Base-by-base conservation (phyloP, 148 eudicot genomes). In the Linanthus parryae region DNA sequence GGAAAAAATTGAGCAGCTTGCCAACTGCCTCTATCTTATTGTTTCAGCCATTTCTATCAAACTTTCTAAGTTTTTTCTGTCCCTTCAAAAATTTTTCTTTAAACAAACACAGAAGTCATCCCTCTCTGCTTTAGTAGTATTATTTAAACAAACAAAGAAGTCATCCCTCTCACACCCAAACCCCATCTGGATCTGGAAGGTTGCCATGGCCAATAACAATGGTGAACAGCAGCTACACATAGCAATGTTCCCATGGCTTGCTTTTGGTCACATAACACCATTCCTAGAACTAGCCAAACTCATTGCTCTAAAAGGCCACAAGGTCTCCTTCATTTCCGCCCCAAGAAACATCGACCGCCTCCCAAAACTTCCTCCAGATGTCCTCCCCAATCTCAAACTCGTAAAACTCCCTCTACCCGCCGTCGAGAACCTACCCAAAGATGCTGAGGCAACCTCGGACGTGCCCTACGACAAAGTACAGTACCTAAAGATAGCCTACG, bases 181-280 rank as follows among this genome's bases (percentile, higher is more conserved):
- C n/a, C n/a, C n/a, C n/a, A n/a, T n/a, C n/a, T n/a, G n/a, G n/a
- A n/a, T n/a, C n/a, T n/a, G n/a, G n/a, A n/a, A n/a, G n/a, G n/a
- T n/a, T n/a, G n/a, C n/a, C n/a, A n/a, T n/a, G n/a, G n/a, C n/a
- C n/a, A n/a, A n/a, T 9, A 2, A 34, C 14, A 20, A 35, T 0
- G 24, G 49, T 12, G 22, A 48, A 7, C 50, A 55, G 1, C 61
- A 64, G 7, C 16, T 45, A 13, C 47, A 43, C 47, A 43, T 43
- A 43, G 57, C 41, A 4, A 41, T 64, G 51, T 44, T 64, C 39
- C 61, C 67, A 63, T 63, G 61, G 58, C 33, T 43, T 12, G 66
- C 52, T 6, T 62, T 62, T 27, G 67, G 68, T 10, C 68, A 63
- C 40, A 63, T 64, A 49, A 56, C 57, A 14, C 69, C 69, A 28